Evolutionary conservation across 441 rosid genomes (phyloP).

Genomic region (Gossypium schwendimanii): DNA sequence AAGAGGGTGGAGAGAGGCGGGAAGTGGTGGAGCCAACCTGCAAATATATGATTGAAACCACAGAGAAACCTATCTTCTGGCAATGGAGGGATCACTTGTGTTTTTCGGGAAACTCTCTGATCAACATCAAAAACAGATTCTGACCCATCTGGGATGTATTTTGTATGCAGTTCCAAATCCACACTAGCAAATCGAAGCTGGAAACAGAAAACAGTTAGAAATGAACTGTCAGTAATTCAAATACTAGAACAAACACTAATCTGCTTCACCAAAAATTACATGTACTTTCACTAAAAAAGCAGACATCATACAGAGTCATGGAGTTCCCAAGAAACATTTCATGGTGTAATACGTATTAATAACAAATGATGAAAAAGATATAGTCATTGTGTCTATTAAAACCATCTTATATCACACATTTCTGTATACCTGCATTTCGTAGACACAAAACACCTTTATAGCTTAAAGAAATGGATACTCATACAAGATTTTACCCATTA

Average conservation of each 20-base stretch:
- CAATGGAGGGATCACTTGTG: slow-evolving; percentile 71
- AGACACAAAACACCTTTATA: not conserved
- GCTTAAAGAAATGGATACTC: not conserved
- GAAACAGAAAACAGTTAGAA: slow-evolving; percentile 17
- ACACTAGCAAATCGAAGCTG: slow-evolving; percentile 69
- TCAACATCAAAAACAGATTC: slow-evolving; percentile 79
- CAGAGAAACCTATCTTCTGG: slow-evolving; percentile 87
- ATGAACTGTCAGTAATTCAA: not conserved
- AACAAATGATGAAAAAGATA: not conserved
- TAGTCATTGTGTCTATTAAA: not conserved
- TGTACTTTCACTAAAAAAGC: not conserved
- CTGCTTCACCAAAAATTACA: not conserved
- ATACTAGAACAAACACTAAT: not conserved
- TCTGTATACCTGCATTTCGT: not conserved
- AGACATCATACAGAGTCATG: not conserved
- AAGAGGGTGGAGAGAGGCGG: not conserved
- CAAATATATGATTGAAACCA: slow-evolving; percentile 79
- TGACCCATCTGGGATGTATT: slow-evolving; percentile 57
- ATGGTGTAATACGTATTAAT: not conserved
- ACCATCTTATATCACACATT: not conserved
- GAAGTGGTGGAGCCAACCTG: slow-evolving; percentile 37
- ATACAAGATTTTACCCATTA: not conserved
- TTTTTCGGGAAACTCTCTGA: slow-evolving; percentile 52
- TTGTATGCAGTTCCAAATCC: slow-evolving; percentile 81
- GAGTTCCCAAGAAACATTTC: not conserved